phyloP scores from a whole-genome alignment of 495 filamentous ascomycete genomes.

The Penicillium pulvis region DNA sequence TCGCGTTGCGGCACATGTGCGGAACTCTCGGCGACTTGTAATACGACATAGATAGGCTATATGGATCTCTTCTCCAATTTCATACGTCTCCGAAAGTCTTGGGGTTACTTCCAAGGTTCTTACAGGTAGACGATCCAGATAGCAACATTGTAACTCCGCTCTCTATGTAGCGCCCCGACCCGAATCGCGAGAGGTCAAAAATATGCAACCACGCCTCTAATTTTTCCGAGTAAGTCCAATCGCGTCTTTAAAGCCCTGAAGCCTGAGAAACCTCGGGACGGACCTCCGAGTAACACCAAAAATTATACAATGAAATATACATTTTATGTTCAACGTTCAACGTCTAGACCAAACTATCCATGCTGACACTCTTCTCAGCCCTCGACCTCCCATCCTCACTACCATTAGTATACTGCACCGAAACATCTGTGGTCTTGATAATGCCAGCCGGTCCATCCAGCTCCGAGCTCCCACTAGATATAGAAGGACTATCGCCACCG shows the following conservation, averaged over 20 bases:
- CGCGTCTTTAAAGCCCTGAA: no score
- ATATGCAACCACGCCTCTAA: no score
- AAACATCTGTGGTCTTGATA: constrained; percentile 30
- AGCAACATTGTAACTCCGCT: no score
- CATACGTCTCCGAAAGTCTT: no score
- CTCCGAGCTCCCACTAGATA: constrained; percentile 22
- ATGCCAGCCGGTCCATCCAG: constrained; percentile 17
- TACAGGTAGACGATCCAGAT: no score
- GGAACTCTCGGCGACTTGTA: neutral
- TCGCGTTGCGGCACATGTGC: neutral
- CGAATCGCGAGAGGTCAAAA: no score
- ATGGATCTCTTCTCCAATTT: neutral
- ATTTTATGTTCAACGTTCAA: no score
- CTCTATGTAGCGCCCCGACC: no score
- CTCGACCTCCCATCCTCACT: constrained; percentile 9
- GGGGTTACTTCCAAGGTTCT: no score
- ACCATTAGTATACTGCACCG: constrained; percentile 23
- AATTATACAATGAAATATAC: neutral
- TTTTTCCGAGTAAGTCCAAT: no score
- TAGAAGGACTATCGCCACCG: constrained; percentile 22
- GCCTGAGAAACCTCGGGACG: no score
- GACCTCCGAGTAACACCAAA: no score
- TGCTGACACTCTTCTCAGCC: constrained; percentile 20
- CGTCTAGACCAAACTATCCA: constrained; percentile 29
- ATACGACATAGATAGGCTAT: constrained; percentile 8